Percentiles rank a stretch among this genome's conserved stretches.
Evolutionary conservation across 768 basidiomycete species (phyloP).

Genomic region (Mycena galopus): DNA sequence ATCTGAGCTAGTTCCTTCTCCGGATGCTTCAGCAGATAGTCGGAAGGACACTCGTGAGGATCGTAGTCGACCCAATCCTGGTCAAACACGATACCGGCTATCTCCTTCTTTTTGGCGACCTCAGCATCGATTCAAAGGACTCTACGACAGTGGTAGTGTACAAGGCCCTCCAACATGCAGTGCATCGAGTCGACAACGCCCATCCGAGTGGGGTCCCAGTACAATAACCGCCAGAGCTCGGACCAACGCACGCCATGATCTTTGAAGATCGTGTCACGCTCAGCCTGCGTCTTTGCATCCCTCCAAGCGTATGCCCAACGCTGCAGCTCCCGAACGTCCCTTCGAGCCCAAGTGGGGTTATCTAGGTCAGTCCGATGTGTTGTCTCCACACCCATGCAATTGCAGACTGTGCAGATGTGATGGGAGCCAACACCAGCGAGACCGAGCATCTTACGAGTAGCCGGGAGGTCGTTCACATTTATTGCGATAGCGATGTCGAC

Average conservation of each 20-base stretch:
- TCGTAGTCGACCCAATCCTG: slow-evolving; percentile 27
- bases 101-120: slow-evolving; percentile 28
- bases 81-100: slow-evolving; percentile 17
- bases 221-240: slow-evolving; percentile 43
- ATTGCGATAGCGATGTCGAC: slow-evolving; percentile 27
- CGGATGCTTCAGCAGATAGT: slow-evolving; percentile 12
- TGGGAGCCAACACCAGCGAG: slow-evolving; percentile 38
- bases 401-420: slow-evolving; percentile 45
- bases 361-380: slow-evolving; percentile 32
- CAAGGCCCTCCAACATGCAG: slow-evolving; percentile 41
- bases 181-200: slow-evolving; percentile 50
- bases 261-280: slow-evolving; percentile 16
- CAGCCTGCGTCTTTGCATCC: slow-evolving; percentile 22
- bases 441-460: slow-evolving; percentile 41
- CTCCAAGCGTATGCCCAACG: slow-evolving; percentile 29
- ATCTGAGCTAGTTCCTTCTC: slow-evolving; percentile 9
- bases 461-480: slow-evolving; percentile 47
- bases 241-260: slow-evolving; percentile 43
- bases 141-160: slow-evolving; percentile 35
- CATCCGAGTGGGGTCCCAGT: slow-evolving; percentile 45
- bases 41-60: slow-evolving; percentile 15
- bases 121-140: slow-evolving; percentile 36
- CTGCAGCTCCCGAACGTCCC: slow-evolving; percentile 28
- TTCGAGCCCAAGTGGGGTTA: slow-evolving; percentile 27
- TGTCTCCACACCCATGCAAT: slow-evolving; percentile 33